Percentiles rank a stretch among this genome's conserved stretches.
These are phyloP conservation scores for Trichoderma orchidacearum DNA, from an alignment of 495 filamentous ascomycete species.

Conservation along the genomic window DNA sequence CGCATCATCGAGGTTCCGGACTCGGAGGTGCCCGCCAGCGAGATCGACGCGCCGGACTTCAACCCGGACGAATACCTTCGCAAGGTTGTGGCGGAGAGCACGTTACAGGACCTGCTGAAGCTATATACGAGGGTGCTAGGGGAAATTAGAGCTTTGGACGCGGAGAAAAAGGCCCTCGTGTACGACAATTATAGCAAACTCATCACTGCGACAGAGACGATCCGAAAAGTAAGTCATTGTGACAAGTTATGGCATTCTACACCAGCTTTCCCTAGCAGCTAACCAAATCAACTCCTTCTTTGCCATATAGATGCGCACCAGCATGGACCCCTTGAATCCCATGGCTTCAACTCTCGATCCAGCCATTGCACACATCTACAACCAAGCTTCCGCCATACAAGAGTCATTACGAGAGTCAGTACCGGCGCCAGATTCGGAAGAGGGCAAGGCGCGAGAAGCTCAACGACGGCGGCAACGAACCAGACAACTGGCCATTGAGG, in stretches of 20 bases:
- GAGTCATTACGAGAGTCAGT: conserved; percentile 32
- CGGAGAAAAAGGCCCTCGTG: conserved; percentile 89
- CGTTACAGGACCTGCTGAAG: conserved; percentile 48
- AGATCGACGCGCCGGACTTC: conserved; percentile 46
- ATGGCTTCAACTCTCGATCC: conserved; percentile 59
- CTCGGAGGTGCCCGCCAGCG: conserved; percentile 23
- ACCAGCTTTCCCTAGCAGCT: no score
- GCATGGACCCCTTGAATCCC: conserved; percentile 61
- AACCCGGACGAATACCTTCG: conserved; percentile 45
- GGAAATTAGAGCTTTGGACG: conserved; percentile 82
- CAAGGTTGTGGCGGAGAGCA: conserved; percentile 47
- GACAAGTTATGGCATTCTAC: background rate
- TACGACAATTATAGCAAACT: conserved; percentile 98
- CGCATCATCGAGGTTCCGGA: conserved; percentile 29
- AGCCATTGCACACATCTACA: conserved; percentile 69
- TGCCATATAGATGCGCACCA: conserved; percentile 43
- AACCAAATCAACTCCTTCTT: background rate
- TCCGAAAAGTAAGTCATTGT: conserved; percentile 45
- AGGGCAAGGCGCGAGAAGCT: conserved; percentile 19
- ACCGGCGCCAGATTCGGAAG: conserved; percentile 14
- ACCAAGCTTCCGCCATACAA: conserved; percentile 54
- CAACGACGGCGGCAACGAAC: conserved; percentile 31
- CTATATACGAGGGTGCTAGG: conserved; percentile 49
- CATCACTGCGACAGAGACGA: conserved; percentile 89
- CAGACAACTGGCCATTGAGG: conserved; percentile 58